Evolutionary conservation across 2,329 filamentous ascomycete species (phyloP).

Genomic region (Penicillium sp.): DNA sequence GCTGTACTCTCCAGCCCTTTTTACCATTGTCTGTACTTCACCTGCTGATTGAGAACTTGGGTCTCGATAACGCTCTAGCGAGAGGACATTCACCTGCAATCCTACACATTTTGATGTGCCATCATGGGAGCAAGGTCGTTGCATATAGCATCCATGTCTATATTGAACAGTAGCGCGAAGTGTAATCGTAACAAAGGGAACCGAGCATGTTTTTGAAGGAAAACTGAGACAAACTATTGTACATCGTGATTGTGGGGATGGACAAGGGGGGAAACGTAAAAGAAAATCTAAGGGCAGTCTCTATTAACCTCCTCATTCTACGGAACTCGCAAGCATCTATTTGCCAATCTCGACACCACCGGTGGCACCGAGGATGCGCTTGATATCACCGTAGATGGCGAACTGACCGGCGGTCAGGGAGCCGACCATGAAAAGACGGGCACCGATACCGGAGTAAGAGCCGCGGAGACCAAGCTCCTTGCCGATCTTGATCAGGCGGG

Average conservation of each 20-base stretch:
- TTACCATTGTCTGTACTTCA: not conserved
- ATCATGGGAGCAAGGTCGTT: not conserved
- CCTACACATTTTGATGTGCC: not conserved
- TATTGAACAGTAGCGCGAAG: not conserved
- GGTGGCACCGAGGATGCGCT: conserved; percentile 69
- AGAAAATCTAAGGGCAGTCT: conserved; percentile 30
- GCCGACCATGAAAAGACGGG: conserved; percentile 57
- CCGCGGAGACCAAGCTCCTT: conserved; percentile 81
- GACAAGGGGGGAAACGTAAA: conserved; percentile 24
- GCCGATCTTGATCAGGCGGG: conserved; percentile 82
- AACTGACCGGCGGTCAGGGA: conserved; percentile 79
- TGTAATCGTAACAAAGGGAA: conserved; percentile 18
- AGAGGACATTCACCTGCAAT: not conserved
- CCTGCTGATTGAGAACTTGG: not conserved
- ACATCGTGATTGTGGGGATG: conserved; percentile 29
- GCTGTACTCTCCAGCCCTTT: not conserved
- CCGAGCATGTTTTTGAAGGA: conserved; percentile 25
- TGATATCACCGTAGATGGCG: conserved; percentile 80
- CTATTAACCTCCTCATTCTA: conserved; percentile 27
- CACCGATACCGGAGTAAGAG: conserved; percentile 78
- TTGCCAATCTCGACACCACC: conserved; percentile 73
- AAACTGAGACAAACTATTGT: conserved; percentile 31
- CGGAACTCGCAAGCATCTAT: conserved; percentile 34
- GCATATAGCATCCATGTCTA: not conserved
- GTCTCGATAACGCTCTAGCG: not conserved